These are phyloP conservation scores for Salix caprea DNA, from an alignment of 345 rosid genomes.

Conservation along the genomic window DNA sequence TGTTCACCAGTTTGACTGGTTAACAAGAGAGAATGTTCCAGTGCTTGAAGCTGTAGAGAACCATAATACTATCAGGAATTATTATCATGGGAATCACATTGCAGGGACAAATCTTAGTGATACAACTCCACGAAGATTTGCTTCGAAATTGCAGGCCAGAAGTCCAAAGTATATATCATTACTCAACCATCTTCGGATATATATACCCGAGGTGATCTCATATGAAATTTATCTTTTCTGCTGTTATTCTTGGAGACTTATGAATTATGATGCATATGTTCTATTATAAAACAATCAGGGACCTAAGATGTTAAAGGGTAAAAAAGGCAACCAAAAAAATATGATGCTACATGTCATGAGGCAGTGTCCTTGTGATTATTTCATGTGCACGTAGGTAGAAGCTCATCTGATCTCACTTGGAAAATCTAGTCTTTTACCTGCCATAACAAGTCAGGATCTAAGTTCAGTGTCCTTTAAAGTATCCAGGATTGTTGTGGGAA, in stretches of 20 bases:
- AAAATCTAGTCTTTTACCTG: background rate
- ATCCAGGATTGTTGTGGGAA: background rate
- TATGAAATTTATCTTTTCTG: background rate
- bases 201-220: constrained; percentile 84
- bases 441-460: background rate
- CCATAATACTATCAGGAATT: constrained; percentile 73
- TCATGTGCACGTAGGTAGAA: background rate
- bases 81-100: constrained; percentile 95
- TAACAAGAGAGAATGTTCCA: constrained; percentile 97
- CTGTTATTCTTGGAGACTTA: background rate
- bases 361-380: background rate
- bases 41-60: constrained; percentile 97
- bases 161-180: constrained; percentile 99
- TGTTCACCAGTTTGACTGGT: constrained; percentile 97
- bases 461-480: background rate
- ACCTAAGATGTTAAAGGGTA: background rate
- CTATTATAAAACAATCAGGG: background rate
- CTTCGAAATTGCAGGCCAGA: constrained; percentile 94
- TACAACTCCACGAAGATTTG: constrained; percentile 82
- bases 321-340: background rate
- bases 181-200: constrained; percentile 97
- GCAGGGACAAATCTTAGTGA: constrained; percentile 78
- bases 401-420: background rate
- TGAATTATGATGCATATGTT: constrained; percentile 1
- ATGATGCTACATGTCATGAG: background rate